Conservation (phyloP, 305 asterid genomes). For the Fraxinus nigra region DNA sequence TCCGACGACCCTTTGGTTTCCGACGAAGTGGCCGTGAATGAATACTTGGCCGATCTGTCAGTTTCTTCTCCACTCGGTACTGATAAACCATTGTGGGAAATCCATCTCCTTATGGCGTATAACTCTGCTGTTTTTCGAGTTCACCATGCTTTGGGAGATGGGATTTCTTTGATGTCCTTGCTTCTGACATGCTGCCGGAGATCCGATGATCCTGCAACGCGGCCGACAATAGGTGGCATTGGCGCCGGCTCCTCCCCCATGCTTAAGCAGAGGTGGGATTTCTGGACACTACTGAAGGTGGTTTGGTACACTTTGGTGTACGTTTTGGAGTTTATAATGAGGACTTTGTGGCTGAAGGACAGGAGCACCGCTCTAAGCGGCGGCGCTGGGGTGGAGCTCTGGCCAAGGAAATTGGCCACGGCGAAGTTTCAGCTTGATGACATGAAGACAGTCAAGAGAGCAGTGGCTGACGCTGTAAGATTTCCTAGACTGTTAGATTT, state of each 20-base stretch:
- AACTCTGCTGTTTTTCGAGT: slow-evolving; percentile 32
- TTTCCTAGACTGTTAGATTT: slow-evolving; percentile 11
- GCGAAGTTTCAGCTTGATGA: slow-evolving; percentile 71
- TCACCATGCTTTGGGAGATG: slow-evolving; percentile 55
- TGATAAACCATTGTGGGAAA: slow-evolving; percentile 51
- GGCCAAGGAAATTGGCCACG: slow-evolving; percentile 77
- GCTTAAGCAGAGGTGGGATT: slow-evolving; percentile 23
- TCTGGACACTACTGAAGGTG: slow-evolving; percentile 34
- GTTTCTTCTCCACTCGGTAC: slow-evolving; percentile 36
- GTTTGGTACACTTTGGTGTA: slow-evolving; percentile 53
- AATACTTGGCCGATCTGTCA: slow-evolving; percentile 40
- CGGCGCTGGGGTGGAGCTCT: slow-evolving; percentile 83
- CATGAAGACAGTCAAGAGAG: slow-evolving; percentile 65
- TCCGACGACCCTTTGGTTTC: slow-evolving; percentile 14
- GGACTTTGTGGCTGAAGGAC: slow-evolving; percentile 57
- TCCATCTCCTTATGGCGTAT: slow-evolving; percentile 41
- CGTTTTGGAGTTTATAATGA: slow-evolving; percentile 43
- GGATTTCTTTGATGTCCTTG: slow-evolving; percentile 47
- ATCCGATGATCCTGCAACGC: slow-evolving; percentile 27
- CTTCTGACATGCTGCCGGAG: slow-evolving; percentile 34
- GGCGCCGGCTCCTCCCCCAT: slow-evolving; percentile 26
- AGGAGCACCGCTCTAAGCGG: slow-evolving; percentile 61
- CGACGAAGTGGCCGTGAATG: slow-evolving; percentile 39
- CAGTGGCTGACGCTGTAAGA: slow-evolving; percentile 46
- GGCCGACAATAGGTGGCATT: slow-evolving; percentile 33